Evolutionary conservation across 2,329 filamentous ascomycete species (phyloP).

Genomic region (Aspergillus sp.): DNA sequence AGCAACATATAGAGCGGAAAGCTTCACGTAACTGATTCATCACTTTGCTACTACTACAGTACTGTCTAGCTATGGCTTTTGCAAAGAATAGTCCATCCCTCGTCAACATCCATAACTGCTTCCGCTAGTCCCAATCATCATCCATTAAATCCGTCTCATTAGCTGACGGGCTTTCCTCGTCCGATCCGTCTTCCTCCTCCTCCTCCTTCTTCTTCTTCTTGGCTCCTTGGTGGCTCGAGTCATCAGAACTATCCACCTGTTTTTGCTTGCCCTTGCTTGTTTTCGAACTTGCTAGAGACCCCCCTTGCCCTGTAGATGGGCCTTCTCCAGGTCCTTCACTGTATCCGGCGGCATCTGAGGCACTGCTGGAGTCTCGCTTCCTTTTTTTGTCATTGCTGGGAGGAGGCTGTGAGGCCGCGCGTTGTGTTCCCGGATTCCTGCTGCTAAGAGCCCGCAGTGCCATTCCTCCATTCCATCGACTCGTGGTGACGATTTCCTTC

Average conservation of each 20-base stretch:
- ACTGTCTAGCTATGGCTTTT: no score
- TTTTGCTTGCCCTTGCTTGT: neutral
- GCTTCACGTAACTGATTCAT: no score
- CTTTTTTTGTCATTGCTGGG: neutral
- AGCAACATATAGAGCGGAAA: no score
- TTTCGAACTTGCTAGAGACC: neutral
- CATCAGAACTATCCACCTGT: neutral
- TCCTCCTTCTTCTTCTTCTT: neutral
- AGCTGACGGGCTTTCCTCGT: no score
- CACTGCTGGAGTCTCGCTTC: neutral
- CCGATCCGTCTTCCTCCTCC: no score
- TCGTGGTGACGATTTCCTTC: no score
- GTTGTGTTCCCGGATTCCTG: neutral
- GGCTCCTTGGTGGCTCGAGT: neutral
- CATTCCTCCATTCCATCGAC: no score
- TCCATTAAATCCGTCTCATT: no score
- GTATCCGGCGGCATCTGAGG: neutral
- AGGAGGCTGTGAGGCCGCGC: neutral
- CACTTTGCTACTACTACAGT: no score
- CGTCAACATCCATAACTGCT: no score
- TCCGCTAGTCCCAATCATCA: no score
- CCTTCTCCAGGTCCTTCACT: neutral
- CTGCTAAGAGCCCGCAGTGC: neutral
- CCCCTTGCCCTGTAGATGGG: neutral
- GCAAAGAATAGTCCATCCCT: no score